Evolutionary conservation across 1,284 basidiomycete genomes (phyloP).

Genomic region (Heliocybe sulcata): DNA sequence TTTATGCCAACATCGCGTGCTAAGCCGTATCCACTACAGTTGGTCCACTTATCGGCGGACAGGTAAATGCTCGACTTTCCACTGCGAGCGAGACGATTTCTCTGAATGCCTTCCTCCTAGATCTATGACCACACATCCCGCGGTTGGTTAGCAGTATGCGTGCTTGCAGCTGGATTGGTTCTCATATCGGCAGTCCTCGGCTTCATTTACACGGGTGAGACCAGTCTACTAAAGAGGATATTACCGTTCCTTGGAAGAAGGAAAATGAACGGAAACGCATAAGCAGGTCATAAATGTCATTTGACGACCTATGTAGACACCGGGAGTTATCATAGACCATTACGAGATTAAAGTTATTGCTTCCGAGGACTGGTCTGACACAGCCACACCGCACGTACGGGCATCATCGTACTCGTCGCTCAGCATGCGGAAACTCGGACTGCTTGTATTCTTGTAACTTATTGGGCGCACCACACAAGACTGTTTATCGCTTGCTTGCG

Average conservation of each 20-base stretch:
- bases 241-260: background rate
- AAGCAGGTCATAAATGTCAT: background rate
- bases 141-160: slow-evolving; percentile 52
- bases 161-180: slow-evolving; percentile 37
- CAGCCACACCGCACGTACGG: too few species aligned
- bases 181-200: slow-evolving; percentile 29
- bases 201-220: slow-evolving; percentile 39
- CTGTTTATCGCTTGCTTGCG: too few species aligned
- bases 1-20: slow-evolving; percentile 6
- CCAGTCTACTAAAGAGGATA: slow-evolving; percentile 28
- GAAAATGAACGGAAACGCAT: background rate
- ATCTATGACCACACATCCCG: slow-evolving; percentile 44
- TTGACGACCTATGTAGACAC: background rate
- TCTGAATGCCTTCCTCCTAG: slow-evolving; percentile 21
- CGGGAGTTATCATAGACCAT: background rate
- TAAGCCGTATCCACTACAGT: slow-evolving; percentile 27
- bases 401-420: too few species aligned
- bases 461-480: too few species aligned
- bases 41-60: slow-evolving; percentile 62
- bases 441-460: too few species aligned
- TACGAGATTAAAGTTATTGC: too few species aligned
- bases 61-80: slow-evolving; percentile 30
- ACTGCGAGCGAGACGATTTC: background rate
- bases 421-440: too few species aligned
- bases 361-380: too few species aligned